Base-by-base conservation (phyloP, 768 basidiomycete genomes). In the Obba rivulosa region DNA sequence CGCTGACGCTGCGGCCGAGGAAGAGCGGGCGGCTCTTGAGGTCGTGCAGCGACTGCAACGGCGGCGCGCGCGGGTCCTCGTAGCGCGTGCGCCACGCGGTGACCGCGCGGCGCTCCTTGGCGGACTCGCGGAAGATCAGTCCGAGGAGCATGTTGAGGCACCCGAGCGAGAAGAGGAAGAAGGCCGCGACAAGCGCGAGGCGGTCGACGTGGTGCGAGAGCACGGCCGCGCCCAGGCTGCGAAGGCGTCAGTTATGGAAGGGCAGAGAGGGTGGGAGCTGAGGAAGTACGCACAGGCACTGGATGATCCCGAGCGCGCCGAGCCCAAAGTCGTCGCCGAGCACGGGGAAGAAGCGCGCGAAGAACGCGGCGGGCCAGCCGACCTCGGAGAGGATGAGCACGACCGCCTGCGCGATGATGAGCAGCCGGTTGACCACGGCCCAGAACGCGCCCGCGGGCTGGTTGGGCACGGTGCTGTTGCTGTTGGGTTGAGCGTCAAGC, bases 401-500 rank as follows among this genome's bases (percentile, higher is more conserved):
- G 56, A 92, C 64, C 51, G 83, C 78, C 71, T 93, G 87, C 65
- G 87, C 83, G 53, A 92, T 80, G 66, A 95, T 90, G 65, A 95
- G 78, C 45, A 95, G 76, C 50, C 89, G 74, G 66, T 91, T 90
- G 53, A 94, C 70, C 50, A 95, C 82, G 3, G 89, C 87, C 88
- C 92, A 96, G 69, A 96, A 95, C 4, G 80, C 78, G 20, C 92
- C 92, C 17, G 88, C 92, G 21, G 88, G 78, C 63, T 95, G 92
- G 65, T 91, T 90, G 4, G 92, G 92, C 5, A 96, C 90, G 1
- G 90, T 91, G 65, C 84, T 88, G 43, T 66, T 58, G 49, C 80
- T 85, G 54, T 69, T 79, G 47, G 13, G 16, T 11, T 23, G 8
- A 20, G n/a, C 21, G 23, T 22, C 18, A 8, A 24, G 31, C 2